Conservation (phyloP, 441 rosid genomes). For the Theobroma grandiflorum region DNA sequence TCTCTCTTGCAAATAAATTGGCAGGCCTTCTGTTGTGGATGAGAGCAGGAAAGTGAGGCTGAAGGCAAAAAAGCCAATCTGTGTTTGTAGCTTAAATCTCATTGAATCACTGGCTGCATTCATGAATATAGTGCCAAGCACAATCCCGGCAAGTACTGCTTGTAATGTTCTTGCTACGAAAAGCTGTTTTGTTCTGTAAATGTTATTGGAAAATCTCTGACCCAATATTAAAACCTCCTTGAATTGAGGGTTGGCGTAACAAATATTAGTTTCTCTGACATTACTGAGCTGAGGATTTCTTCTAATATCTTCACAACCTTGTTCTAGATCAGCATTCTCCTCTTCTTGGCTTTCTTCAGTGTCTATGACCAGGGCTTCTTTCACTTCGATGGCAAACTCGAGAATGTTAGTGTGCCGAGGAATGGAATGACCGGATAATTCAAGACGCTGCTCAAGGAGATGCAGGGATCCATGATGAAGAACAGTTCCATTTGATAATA, state of each 20-base stretch:
- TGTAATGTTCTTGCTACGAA: constrained; percentile 37
- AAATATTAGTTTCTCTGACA: constrained; percentile 1
- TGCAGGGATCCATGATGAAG: constrained; percentile 38
- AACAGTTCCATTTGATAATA: constrained; percentile 41
- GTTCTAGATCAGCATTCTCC: constrained; percentile 8
- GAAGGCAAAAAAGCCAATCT: constrained; percentile 49
- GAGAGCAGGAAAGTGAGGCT: constrained; percentile 45
- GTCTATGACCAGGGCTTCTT: constrained; percentile 20
- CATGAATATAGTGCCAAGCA: constrained; percentile 45
- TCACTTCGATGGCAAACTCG: constrained; percentile 40
- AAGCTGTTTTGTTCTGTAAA: constrained; percentile 41
- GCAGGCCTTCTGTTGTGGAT: constrained; percentile 47
- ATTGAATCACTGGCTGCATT: constrained; percentile 24
- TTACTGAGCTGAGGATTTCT: not conserved
- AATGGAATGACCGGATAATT: constrained; percentile 38
- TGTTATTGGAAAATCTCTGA: constrained; percentile 38
- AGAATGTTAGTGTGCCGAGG: constrained; percentile 45
- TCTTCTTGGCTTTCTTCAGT: constrained; percentile 27
- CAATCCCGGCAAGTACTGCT: constrained; percentile 35
- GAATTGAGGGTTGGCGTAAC: constrained; percentile 32
- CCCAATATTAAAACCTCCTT: constrained; percentile 38
- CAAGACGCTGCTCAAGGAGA: constrained; percentile 40
- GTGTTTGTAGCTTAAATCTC: constrained; percentile 36
- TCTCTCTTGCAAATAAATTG: constrained; percentile 45
- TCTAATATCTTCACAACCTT: constrained; percentile 7